Percentiles rank a stretch among this genome's conserved stretches.
Evolutionary conservation across 208 protist species (phyloP).

Genomic region (Leptomonas seymouri): DNA sequence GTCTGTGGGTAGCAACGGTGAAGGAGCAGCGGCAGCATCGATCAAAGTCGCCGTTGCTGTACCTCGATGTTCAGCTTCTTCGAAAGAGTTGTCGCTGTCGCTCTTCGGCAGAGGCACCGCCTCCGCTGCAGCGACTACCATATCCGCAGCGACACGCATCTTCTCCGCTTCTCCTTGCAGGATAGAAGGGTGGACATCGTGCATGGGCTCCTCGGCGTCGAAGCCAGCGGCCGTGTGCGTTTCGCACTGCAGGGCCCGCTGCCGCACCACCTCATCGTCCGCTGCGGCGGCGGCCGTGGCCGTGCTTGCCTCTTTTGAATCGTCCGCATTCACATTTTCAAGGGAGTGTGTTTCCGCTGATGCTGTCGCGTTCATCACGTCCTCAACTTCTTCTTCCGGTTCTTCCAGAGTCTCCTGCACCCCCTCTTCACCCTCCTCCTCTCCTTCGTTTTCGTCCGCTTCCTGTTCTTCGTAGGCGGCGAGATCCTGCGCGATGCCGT

Average conservation of each 20-base stretch:
- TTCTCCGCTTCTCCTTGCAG: slow-evolving; percentile 22
- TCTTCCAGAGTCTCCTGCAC: slow-evolving; percentile 19
- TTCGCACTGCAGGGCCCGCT: slow-evolving; percentile 24
- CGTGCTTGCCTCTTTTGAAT: neutral
- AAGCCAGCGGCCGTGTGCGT: slow-evolving; percentile 39
- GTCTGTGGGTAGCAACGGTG: neutral
- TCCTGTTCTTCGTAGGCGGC: slow-evolving; percentile 10
- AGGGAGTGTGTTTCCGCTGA: slow-evolving; percentile 2
- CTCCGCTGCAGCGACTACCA: slow-evolving; percentile 25
- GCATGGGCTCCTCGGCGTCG: slow-evolving; percentile 33
- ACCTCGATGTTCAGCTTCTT: neutral
- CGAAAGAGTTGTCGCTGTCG: slow-evolving; percentile 10
- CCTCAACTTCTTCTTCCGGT: slow-evolving; percentile 13
- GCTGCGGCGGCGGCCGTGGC: neutral
- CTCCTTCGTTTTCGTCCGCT: neutral
- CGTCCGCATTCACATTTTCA: neutral
- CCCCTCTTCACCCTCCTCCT: slow-evolving; percentile 3
- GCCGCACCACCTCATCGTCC: slow-evolving; percentile 19
- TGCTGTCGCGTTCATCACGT: neutral
- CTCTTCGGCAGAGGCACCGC: slow-evolving; percentile 23
- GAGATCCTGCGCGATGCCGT: slow-evolving; percentile 30
- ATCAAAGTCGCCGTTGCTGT: neutral
- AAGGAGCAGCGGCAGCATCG: neutral
- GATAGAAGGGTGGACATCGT: slow-evolving; percentile 29
- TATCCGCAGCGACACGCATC: slow-evolving; percentile 2